Conservation (phyloP, 1,139 yeast genomes). For the Meyerozyma carpophila region DNA sequence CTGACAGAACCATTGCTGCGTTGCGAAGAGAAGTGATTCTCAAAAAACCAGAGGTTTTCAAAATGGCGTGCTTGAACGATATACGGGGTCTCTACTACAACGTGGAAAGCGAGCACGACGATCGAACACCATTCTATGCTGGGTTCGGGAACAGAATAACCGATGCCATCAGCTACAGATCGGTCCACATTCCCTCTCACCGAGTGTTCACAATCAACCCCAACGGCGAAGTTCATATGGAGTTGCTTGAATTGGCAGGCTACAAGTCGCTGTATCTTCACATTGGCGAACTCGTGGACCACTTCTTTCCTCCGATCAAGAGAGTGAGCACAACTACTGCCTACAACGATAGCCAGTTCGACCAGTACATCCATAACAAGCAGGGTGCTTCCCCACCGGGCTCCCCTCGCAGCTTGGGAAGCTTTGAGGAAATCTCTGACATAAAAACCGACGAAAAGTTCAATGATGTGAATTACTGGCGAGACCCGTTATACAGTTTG, state of each 20-base stretch:
- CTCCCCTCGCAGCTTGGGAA: slow-evolving; percentile 8
- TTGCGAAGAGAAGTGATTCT: slow-evolving; percentile 84
- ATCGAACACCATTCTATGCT: slow-evolving; percentile 82
- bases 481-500: slow-evolving; percentile 69
- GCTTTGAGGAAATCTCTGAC: slow-evolving; percentile 15
- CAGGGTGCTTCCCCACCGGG: slow-evolving; percentile 5
- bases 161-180: slow-evolving; percentile 91
- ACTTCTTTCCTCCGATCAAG: slow-evolving; percentile 87
- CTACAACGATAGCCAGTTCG: slow-evolving; percentile 32
- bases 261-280: slow-evolving; percentile 81
- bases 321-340: slow-evolving; percentile 30
- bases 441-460: slow-evolving; percentile 51
- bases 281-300: slow-evolving; percentile 93
- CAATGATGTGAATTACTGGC: slow-evolving; percentile 90
- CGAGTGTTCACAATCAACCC: slow-evolving; percentile 95
- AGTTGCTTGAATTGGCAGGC: slow-evolving; percentile 89
- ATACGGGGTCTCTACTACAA: slow-evolving; percentile 60
- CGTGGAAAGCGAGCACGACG: slow-evolving; percentile 20
- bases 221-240: slow-evolving; percentile 97
- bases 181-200: slow-evolving; percentile 92
- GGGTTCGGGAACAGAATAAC: slow-evolving; percentile 98
- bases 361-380: slow-evolving; percentile 22
- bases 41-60: slow-evolving; percentile 94
- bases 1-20: slow-evolving; percentile 97
- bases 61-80: slow-evolving; percentile 94